A percentile compares a stretch with the other conserved stretches of the same genome.
These are phyloP conservation scores for Aegilops bicornis DNA, from an alignment of 176 grass and related monocot species.

Conservation along the genomic window DNA sequence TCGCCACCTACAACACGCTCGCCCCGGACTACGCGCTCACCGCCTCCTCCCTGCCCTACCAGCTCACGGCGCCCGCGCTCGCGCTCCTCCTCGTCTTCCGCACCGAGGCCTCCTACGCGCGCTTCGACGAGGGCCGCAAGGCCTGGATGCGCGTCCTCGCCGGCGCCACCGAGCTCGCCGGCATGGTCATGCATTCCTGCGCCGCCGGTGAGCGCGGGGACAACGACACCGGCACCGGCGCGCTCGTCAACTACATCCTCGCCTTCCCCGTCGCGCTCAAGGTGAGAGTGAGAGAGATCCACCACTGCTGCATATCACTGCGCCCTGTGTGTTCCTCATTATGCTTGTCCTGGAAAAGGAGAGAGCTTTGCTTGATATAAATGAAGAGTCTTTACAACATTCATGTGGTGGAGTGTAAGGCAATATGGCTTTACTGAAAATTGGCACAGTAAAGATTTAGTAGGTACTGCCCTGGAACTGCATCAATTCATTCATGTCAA, in stretches of 20 bases:
- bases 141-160: conserved; percentile 78
- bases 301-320: not conserved
- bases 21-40: conserved; percentile 52
- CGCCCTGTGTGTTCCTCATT: too few relatives aligned
- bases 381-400: not conserved
- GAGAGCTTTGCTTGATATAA: not conserved
- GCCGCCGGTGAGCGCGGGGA: not conserved
- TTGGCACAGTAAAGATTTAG: not conserved
- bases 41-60: conserved; percentile 73
- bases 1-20: conserved; percentile 84
- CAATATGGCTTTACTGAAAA: not conserved
- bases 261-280: conserved; percentile 89
- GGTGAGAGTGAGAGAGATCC: conserved; percentile 32
- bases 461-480: not conserved
- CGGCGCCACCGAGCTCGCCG: conserved; percentile 60
- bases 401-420: not conserved
- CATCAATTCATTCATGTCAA: not conserved
- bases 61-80: conserved; percentile 83
- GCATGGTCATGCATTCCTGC: conserved; percentile 47
- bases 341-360: too few relatives aligned
- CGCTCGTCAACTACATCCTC: conserved; percentile 79
- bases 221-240: conserved; percentile 15
- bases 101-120: conserved; percentile 92
- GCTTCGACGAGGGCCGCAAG: conserved; percentile 83
- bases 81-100: conserved; percentile 93